Conservation (phyloP, 768 basidiomycete genomes). For the Xerocomellus chrysenteron region DNA sequence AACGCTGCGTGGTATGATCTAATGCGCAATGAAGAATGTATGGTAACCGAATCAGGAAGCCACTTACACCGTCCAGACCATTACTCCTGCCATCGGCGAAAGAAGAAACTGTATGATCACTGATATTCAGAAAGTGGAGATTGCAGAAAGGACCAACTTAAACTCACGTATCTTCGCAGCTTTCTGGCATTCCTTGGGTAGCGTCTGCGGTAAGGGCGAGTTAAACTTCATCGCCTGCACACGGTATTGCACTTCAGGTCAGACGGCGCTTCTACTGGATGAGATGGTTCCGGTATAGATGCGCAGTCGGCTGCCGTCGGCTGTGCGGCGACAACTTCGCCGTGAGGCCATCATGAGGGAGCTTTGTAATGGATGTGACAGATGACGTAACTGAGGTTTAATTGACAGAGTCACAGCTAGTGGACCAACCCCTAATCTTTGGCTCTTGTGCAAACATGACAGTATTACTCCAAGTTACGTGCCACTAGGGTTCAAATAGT, state of each 20-base stretch:
- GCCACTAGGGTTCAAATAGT: conserved; percentile 13
- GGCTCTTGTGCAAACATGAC: background rate
- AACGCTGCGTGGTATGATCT: conserved; percentile 57
- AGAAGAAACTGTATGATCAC: conserved; percentile 57
- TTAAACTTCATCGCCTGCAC: conserved; percentile 44
- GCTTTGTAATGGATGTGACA: conserved; percentile 21
- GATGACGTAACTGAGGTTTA: conserved; percentile 18
- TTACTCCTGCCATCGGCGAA: conserved; percentile 82
- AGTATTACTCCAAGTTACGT: background rate
- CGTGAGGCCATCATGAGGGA: background rate
- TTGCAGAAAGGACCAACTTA: background rate
- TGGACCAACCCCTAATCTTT: background rate
- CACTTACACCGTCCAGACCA: conserved; percentile 74
- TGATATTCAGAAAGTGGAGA: background rate
- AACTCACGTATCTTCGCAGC: conserved; percentile 81
- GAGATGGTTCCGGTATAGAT: background rate
- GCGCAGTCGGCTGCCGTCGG: conserved; percentile 29
- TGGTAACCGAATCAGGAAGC: background rate
- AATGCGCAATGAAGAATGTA: background rate
- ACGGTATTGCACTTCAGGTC: background rate
- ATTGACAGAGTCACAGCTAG: background rate
- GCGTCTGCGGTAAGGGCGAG: conserved; percentile 48
- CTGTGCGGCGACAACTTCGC: background rate
- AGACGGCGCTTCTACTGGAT: background rate
- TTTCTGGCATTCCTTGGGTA: conserved; percentile 84